These are phyloP conservation scores for Cardiosporidium cionae DNA, from an alignment of 169 alveolate species.

Conservation along the genomic window DNA sequence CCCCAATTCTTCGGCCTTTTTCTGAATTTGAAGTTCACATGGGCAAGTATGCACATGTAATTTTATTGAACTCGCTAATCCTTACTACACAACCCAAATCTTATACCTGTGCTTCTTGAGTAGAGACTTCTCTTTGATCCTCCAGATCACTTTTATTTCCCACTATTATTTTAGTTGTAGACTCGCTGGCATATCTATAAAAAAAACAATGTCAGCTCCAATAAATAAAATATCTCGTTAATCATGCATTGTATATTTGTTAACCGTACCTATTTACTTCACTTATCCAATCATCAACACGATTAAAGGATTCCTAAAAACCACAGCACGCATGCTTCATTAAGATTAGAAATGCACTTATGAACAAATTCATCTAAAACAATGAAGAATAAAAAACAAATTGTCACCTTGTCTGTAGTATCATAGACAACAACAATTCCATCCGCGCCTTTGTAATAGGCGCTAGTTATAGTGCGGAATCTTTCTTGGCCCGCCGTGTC, in stretches of 20 bases:
- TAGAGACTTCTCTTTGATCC: slow-evolving; percentile 38
- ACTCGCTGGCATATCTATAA: slow-evolving; percentile 73
- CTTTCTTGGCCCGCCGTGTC: slow-evolving; percentile 97
- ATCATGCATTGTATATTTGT: not conserved
- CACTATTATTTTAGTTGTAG: slow-evolving; percentile 75
- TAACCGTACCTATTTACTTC: not conserved
- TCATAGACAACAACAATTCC: slow-evolving; percentile 90
- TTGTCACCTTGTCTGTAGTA: slow-evolving; percentile 55
- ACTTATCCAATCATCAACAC: not conserved
- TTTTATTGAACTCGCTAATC: no score
- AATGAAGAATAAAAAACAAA: not conserved
- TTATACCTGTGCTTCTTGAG: slow-evolving; percentile 46
- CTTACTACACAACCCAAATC: no score
- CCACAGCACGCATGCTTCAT: no score
- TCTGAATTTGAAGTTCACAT: slow-evolving; percentile 13
- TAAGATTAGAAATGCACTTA: not conserved
- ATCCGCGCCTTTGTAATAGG: slow-evolving; percentile 93
- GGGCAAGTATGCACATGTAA: slow-evolving; percentile 6
- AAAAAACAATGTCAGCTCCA: not conserved
- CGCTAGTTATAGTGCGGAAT: slow-evolving; percentile 83
- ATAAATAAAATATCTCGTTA: not conserved
- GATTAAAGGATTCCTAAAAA: not conserved
- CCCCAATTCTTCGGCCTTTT: slow-evolving; percentile 54
- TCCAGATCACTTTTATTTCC: slow-evolving; percentile 90
- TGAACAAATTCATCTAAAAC: not conserved